A percentile compares a stretch with the other conserved stretches of the same genome.
Conservation (phyloP, 2,329 filamentous ascomycete species). For the Fusarium vanettenii region DNA sequence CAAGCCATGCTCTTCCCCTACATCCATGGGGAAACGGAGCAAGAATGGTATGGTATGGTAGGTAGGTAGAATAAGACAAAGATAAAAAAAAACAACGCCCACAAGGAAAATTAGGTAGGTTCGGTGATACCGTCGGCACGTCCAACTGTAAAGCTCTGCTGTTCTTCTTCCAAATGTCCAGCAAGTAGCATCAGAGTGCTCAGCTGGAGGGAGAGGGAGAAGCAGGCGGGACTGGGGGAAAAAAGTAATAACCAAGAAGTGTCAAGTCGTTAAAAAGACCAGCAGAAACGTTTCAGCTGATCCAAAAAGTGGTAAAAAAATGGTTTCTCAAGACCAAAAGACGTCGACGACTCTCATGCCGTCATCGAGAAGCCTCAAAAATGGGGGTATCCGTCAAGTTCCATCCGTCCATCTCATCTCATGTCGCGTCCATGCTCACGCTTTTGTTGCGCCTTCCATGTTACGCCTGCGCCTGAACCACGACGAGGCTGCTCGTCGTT, state of each 20-base stretch:
- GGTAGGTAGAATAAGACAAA: conserved; percentile 1
- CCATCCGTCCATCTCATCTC: conserved; percentile 37
- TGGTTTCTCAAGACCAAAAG: conserved; percentile 14
- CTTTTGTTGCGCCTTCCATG: conserved; percentile 20
- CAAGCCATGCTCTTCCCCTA: conserved; percentile 6
- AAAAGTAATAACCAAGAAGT: conserved; percentile 22
- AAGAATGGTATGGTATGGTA: conserved; percentile 4
- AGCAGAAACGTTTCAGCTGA: conserved; percentile 1
- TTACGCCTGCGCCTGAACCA: conserved; percentile 34
- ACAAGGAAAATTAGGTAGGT: conserved; percentile 35
- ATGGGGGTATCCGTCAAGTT: conserved; percentile 39
- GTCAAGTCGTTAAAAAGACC: conserved; percentile 31
- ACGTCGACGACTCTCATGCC: not conserved
- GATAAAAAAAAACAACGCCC: conserved; percentile 24
- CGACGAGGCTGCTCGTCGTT: conserved; percentile 21
- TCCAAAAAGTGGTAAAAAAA: conserved; percentile 12
- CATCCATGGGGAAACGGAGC: conserved; percentile 8
- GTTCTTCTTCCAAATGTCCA: conserved; percentile 3
- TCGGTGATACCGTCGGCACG: conserved; percentile 38
- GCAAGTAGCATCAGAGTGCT: not conserved
- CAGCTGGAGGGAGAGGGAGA: not conserved
- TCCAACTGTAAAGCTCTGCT: conserved; percentile 31
- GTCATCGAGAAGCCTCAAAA: conserved; percentile 29
- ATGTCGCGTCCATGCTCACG: conserved; percentile 37
- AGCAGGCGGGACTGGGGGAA: conserved; percentile 24